Evolutionary conservation across 2,329 filamentous ascomycete species (phyloP), one percentile per base, ranked within the genome.

Genomic region (Colletotrichum godetiae): DNA sequence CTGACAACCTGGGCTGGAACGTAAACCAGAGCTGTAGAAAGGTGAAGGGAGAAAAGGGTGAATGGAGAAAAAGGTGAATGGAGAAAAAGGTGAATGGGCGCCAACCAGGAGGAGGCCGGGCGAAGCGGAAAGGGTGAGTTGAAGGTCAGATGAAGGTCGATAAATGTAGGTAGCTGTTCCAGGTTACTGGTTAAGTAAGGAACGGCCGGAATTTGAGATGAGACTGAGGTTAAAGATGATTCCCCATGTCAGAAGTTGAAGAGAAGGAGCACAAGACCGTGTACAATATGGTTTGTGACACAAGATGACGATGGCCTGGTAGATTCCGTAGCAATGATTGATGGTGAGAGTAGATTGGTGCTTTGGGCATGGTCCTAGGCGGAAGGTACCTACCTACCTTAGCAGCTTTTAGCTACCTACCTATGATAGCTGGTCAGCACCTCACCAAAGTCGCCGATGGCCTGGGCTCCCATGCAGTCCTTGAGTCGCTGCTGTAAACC

Each of bases 401-500:
- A 42, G 37, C 37, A 42, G 37, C 2, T 42, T 13, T 19, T 42
- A 42, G 37, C 24, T 56, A 29, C 4, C 24, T 56, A 56, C n/a
- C 53, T 27, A 27, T 27, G 53, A 15, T 29, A 33, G 27, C 1
- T 42, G 35, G 24, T 57, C 31, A 63, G 65, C 65, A 68, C 52
- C 42, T 42, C 22, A 55, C 22, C 15, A 62, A 60, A 31, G 46
- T 64, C 59, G 24, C 58, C 31, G 31, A 22, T 22, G 42, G 56
- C 60, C 35, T 58, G 56, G 67, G 60, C 24, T 53, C 53, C 67
- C 70, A 73, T 73, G 70, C 67, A 65, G 65, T 46, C 68, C 31
- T 73, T 73, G 71, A 67, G 71, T 73, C 61, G 71, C 58, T 57
- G n/a, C 46, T 73, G 27, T 22, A 60, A 8, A 71, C 71, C 67